Base-by-base conservation (phyloP, 139 green algal species). In the Edaphochlamys debaryana region DNA sequence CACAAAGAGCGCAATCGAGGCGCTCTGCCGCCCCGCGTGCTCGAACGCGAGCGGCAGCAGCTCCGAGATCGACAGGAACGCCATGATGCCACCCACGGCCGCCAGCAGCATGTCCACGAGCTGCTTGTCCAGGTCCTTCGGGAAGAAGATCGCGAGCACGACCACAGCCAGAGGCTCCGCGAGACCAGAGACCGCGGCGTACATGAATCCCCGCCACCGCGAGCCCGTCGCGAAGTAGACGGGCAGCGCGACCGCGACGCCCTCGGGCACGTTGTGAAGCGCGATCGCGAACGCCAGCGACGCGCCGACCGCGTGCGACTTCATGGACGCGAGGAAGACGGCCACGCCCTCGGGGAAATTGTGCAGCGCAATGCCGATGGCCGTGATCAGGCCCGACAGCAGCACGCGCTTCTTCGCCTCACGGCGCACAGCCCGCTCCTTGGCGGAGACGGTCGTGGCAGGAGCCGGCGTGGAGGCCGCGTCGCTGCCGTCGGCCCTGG, bases 161-260 rank as follows among this genome's bases (percentile, higher is more conserved):
- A 95, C 54, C 27, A 95, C 92, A 41, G 90, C 92, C 19, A 91
- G 68, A 0, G 92, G 92, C 87, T 95, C 92, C 54, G 92, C 92
- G 25, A 38, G 50, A 32, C 52, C 52, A 37, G 82, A 90, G 1
- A 82, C 30, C 15, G 76, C 74, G n/a, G 90, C 90, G 69, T 89
- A 91, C 69, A 91, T 81, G 78, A 95, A 91, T 60, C 91, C 91
- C 5, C 80, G 58, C 81, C 72, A 82, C 27, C 79, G 64, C 25
- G 64, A 81, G 42, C 85, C 85, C 0, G 96, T 99, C 17, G 95
- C 94, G 77, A 96, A 98, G 88, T 97, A 99, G 37, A 98, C 92
- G 9, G 96, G 96, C 86, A 99, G 90, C 19, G 96, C 95, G 20
- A 99, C 87, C 30, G 79, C 93, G 5, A 97, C 87, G 64, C 95